A percentile compares a stretch with the other conserved stretches of the same genome.
Conservation (phyloP, 257 asterid genomes). For the Solanum virginianum region DNA sequence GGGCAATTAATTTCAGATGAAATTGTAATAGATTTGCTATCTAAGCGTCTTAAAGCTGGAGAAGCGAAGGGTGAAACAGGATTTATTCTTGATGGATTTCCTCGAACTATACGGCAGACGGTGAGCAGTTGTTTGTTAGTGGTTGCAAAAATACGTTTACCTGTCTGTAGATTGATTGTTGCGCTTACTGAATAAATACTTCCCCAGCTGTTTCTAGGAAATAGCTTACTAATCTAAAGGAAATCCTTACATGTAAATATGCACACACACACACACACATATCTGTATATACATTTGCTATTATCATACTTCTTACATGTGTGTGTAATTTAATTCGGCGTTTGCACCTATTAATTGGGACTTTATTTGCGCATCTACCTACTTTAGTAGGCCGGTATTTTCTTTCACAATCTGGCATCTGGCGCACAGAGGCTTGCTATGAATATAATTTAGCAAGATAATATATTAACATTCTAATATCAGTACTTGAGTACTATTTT, state of each 20-base stretch:
- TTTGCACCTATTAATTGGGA: neutral
- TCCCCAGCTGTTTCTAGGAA: neutral
- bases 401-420: neutral
- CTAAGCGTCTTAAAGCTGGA: constrained; percentile 78
- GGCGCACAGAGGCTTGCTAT: neutral
- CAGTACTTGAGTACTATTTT: neutral
- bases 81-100: constrained; percentile 95
- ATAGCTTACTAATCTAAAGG: neutral
- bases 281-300: neutral
- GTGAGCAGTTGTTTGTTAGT: constrained; percentile 30
- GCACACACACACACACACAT: neutral
- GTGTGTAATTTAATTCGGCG: neutral
- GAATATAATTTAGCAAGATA: neutral
- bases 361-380: neutral
- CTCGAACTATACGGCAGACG: constrained; percentile 95
- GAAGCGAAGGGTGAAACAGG: constrained; percentile 78
- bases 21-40: constrained; percentile 65
- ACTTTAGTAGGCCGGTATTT: neutral
- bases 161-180: neutral
- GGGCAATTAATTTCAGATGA: constrained; percentile 89
- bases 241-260: neutral
- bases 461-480: neutral
- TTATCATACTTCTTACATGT: neutral
- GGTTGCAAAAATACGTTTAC: neutral
- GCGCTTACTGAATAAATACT: neutral